Conservation (phyloP, 495 filamentous ascomycete species). For the Tuber magnatum region DNA sequence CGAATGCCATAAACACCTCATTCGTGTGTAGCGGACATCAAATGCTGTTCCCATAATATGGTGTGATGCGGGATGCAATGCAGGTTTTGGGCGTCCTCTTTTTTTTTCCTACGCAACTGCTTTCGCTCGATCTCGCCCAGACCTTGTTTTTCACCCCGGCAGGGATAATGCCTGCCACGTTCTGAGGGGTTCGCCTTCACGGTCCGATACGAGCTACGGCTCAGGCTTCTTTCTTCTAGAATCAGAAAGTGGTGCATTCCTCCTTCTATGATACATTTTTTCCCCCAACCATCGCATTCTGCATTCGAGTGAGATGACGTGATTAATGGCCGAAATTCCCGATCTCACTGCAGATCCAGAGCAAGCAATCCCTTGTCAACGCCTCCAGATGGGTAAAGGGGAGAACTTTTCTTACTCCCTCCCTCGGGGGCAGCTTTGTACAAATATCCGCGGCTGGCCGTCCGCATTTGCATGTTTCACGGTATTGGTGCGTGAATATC, state of each 20-base stretch:
- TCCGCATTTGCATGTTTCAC: not conserved
- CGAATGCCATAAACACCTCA: not conserved
- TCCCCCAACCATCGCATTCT: not conserved
- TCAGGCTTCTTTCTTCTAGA: not conserved
- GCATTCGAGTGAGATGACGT: not conserved
- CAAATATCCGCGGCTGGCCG: not conserved
- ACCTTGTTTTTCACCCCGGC: not conserved
- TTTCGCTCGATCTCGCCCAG: not conserved
- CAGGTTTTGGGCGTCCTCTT: not conserved
- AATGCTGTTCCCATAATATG: not conserved
- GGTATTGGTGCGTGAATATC: not conserved
- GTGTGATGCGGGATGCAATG: not conserved
- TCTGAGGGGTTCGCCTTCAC: not conserved
- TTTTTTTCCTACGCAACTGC: not conserved
- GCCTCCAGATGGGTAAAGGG: not conserved
- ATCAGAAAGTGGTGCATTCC: not conserved
- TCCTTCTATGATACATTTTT: not conserved
- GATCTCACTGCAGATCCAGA: not conserved
- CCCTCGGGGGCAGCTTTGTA: not conserved
- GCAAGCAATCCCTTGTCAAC: not conserved
- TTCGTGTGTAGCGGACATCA: not conserved
- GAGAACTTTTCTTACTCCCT: not conserved
- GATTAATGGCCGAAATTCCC: not conserved
- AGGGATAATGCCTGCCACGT: not conserved
- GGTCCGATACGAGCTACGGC: not conserved